Base-by-base conservation (phyloP, 257 asterid species). In the Lithospermum erythrorhizon region DNA sequence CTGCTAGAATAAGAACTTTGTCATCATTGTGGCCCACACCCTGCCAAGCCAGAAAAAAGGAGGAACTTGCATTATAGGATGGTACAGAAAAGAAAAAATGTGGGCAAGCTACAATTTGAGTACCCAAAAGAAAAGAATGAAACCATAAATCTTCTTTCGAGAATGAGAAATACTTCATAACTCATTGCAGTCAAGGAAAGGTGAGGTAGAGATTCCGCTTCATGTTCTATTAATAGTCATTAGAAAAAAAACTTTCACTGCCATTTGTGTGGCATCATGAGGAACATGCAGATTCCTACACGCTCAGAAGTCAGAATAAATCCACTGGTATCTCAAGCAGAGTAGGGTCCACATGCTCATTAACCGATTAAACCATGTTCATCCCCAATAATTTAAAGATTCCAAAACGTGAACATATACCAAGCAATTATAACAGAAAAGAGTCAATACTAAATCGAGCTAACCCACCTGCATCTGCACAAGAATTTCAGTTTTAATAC, bases 21-120 rank as follows among this genome's bases (percentile, higher is more conserved):
- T 91, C 98, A 52, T 91, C 98, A 71, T 80, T 89, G 87, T 89
- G 87, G 45, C 97, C 97, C 51, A 93, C 98, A 20, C 98, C 98
- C 97, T 91, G 72, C 66, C 62, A 67, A 53, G 62, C 1, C 20
- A 63, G 29, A 76, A 24, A 27, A 2, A 54, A 49, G 45, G 69
- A 65, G 21, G 69, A 8, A 58, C 56, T 55, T 4, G 32, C 59
- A 19, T 63, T 14, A 30, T 37, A 29, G 52, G 35, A n/a, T 20
- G 21, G 27, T 15, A 21, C 41, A 61, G 64, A 11, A 11, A 49
- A 15, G 20, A 37, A 55, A 56, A 59, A 25, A n/a, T 57, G 41
- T 51, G 21, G 14, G 25, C 41, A 56, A 20, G 37, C 21, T n/a
- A 63, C 47, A 55, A 47, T 22, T 18, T 25, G 45, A 37, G 29